Base-by-base conservation (phyloP, 2,329 filamentous ascomycete species). In the Penicillium sp. region DNA sequence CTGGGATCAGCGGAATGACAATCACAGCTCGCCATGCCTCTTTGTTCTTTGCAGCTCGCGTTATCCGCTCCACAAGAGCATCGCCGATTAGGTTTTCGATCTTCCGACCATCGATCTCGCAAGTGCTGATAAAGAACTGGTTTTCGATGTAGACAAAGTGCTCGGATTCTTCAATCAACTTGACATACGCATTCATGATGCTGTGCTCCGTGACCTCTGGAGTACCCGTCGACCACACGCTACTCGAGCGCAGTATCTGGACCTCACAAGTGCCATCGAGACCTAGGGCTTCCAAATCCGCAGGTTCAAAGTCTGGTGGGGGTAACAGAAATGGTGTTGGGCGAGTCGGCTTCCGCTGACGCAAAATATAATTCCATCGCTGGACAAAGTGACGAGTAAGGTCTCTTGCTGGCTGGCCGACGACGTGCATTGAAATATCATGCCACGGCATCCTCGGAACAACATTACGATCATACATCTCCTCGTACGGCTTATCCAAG, bases 81-180 rank as follows among this genome's bases (percentile, higher is more conserved):
- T 98, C 94, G 55, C 94, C 94, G 68, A 99, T 97, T 67, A 90
- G 88, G 76, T 99, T 99, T 75, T 92, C 86, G 66, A 99, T 95
- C 73, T 89, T 92, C 13, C 90, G 91, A 56, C 91, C 91, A 69
- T 97, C 88, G 5, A 93, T 93, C 71, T 95, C 91, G 55, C 91
- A 95, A 68, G 92, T 96, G 41, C 92, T 96, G 76, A 99, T 91
- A 81, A 96, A 99, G 79, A 98, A 99, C 73, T 99, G 95, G 74
- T 99, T 99, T 76, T 99, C 95, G 67, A 98, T 97, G 78, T 99
- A 98, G 56, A 98, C 92, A 71, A 97, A 97, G 76, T 98, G 95
- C 52, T 99, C 92, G 1, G 93, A 97, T 66, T 94, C 90, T 67
- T 95, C 90, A 69, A 99, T 99, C 82, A 96, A 88, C 75, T 96